Percentiles rank a stretch among this genome's conserved stretches.
phyloP scores from a whole-genome alignment of 1,139 yeast genomes.

The Suzukiozyma palmioleophila region DNA sequence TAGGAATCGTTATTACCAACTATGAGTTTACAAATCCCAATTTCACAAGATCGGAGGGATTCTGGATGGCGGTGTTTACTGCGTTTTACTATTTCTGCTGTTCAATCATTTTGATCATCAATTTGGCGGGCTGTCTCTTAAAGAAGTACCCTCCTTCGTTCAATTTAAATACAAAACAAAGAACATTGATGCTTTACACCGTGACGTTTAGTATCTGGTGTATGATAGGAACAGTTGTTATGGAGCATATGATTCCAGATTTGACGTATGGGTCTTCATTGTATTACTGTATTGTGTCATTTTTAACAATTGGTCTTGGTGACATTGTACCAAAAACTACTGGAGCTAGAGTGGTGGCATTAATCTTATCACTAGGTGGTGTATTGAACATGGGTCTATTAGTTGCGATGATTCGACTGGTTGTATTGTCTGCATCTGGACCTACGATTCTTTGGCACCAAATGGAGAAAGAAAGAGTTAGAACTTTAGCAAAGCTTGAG shows the following conservation, averaged over 20 bases:
- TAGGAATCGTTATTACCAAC: slow-evolving; percentile 38
- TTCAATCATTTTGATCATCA: slow-evolving; percentile 46
- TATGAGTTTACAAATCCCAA: slow-evolving; percentile 11
- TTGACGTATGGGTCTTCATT: slow-evolving; percentile 57
- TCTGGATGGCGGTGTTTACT: slow-evolving; percentile 72
- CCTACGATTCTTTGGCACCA: slow-evolving; percentile 64
- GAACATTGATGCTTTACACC: slow-evolving; percentile 68
- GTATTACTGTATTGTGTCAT: slow-evolving; percentile 67
- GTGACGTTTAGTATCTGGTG: slow-evolving; percentile 65
- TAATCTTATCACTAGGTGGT: slow-evolving; percentile 65
- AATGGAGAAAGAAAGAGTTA: slow-evolving; percentile 36
- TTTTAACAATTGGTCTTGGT: slow-evolving; percentile 78
- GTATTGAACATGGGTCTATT: slow-evolving; percentile 69
- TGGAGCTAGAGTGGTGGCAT: slow-evolving; percentile 52
- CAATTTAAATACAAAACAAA: slow-evolving; percentile 61
- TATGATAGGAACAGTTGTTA: slow-evolving; percentile 57
- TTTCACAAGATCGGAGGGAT: slow-evolving; percentile 53
- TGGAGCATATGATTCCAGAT: slow-evolving; percentile 27
- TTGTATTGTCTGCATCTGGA: slow-evolving; percentile 54
- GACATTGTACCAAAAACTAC: slow-evolving; percentile 54
- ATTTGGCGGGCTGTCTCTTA: slow-evolving; percentile 55
- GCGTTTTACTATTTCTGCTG: slow-evolving; percentile 56
- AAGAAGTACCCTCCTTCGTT: slow-evolving; percentile 65
- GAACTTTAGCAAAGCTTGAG: slow-evolving; percentile 14
- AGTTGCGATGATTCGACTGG: slow-evolving; percentile 62